A percentile compares a stretch with the other conserved stretches of the same genome.
phyloP scores from a whole-genome alignment of 2,329 filamentous ascomycete genomes.

The Curvularia hawaiiensis region DNA sequence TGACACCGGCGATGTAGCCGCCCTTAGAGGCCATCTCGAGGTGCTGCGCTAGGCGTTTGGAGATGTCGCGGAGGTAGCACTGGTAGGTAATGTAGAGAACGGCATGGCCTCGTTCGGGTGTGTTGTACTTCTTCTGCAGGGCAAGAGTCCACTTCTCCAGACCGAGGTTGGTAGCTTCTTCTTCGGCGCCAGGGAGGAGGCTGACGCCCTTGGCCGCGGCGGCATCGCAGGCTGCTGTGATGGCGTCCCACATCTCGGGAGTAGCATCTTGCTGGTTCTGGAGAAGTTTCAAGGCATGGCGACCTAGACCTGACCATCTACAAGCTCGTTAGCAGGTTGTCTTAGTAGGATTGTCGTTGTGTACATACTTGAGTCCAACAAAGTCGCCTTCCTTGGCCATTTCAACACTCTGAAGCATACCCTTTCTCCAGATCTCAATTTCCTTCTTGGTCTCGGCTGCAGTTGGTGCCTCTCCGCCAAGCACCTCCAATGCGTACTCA shows the following conservation, averaged over 20 bases:
- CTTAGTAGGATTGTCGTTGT: not conserved
- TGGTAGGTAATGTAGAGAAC: constrained; percentile 74
- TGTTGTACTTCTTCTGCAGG: constrained; percentile 81
- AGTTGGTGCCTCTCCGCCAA: constrained; percentile 64
- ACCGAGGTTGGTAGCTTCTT: constrained; percentile 75
- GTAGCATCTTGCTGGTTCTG: constrained; percentile 66
- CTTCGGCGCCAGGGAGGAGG: constrained; percentile 86
- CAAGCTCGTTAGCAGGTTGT: constrained; percentile 20
- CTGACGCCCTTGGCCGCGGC: constrained; percentile 72
- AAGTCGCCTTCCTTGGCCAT: constrained; percentile 59
- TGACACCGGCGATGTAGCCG: constrained; percentile 60
- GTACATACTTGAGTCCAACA: constrained; percentile 57
- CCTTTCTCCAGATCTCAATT: constrained; percentile 72
- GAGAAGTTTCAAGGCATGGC: constrained; percentile 70
- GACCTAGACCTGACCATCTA: constrained; percentile 81
- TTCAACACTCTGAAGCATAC: constrained; percentile 74
- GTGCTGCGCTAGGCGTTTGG: constrained; percentile 51
- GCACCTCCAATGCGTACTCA: constrained; percentile 82
- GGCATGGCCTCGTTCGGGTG: constrained; percentile 56
- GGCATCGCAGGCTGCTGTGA: constrained; percentile 75
- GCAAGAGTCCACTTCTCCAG: constrained; percentile 80
- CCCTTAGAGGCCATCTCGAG: constrained; percentile 53
- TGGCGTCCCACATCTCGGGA: constrained; percentile 68
- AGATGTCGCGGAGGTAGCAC: constrained; percentile 59
- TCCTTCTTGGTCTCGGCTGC: constrained; percentile 63